A percentile compares a stretch with the other conserved stretches of the same genome.
phyloP scores from a whole-genome alignment of 176 grass and related monocot species.

The Carex pumila region DNA sequence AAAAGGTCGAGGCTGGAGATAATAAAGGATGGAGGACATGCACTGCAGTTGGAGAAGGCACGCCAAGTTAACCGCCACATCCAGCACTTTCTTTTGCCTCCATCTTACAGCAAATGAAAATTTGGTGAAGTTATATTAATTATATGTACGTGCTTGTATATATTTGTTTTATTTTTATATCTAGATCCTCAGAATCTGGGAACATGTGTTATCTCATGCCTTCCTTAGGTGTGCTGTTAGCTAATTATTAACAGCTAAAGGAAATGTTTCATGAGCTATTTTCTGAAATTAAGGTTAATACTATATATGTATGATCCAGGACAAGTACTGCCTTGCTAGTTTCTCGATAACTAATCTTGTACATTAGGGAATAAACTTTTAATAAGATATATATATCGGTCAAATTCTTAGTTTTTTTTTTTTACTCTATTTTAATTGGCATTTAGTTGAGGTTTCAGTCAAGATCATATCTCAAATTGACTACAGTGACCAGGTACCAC shows the following conservation, averaged over 20 bases:
- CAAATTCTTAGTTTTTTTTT: neutral
- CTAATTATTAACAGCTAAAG: neutral
- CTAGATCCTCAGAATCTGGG: neutral
- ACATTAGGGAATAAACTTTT: neutral
- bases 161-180: neutral
- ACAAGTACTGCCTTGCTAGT: neutral
- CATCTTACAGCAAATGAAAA: neutral
- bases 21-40: conserved; percentile 69
- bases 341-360: neutral
- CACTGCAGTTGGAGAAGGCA: conserved; percentile 66
- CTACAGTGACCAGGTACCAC: neutral
- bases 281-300: neutral
- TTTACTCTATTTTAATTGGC: neutral
- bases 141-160: neutral
- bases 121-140: neutral
- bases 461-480: neutral
- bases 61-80: conserved; percentile 42
- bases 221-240: neutral
- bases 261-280: neutral
- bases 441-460: neutral
- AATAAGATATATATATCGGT: neutral
- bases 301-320: neutral
- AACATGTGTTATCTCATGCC: neutral
- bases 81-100: conserved; percentile 42
- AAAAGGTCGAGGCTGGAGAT: conserved; percentile 50